A percentile compares a stretch with the other conserved stretches of the same genome.
Evolutionary conservation across 2,329 filamentous ascomycete genomes (phyloP).

Genomic region (Alternaria brassicae): DNA sequence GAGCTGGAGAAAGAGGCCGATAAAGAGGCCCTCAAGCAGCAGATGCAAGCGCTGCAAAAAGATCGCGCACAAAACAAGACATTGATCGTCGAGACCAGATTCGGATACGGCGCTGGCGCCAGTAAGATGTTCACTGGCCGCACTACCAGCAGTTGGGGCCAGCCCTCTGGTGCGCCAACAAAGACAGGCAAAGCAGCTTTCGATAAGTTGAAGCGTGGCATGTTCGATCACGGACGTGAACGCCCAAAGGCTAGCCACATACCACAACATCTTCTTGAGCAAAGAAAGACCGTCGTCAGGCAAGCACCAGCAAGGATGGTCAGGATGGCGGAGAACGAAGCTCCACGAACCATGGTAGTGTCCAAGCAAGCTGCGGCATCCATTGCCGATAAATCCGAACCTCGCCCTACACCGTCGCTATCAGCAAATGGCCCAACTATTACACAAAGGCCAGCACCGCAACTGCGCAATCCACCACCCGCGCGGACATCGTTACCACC

Average conservation of each 20-base stretch:
- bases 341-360: conserved; percentile 33
- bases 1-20: conserved; percentile 46
- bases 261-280: conserved; percentile 38
- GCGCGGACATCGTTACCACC: conserved; percentile 36
- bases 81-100: conserved; percentile 38
- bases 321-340: conserved; percentile 39
- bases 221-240: conserved; percentile 44
- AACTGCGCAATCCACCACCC: conserved; percentile 17
- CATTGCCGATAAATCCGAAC: conserved; percentile 16
- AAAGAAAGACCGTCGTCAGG: conserved; percentile 30
- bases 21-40: conserved; percentile 41
- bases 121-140: conserved; percentile 26
- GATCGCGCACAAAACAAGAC: conserved; percentile 42
- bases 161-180: conserved; percentile 34
- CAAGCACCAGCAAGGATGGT: conserved; percentile 43
- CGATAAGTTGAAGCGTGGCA: conserved; percentile 44
- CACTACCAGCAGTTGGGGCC: conserved; percentile 29
- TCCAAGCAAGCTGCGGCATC: conserved; percentile 37
- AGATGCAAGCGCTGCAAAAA: conserved; percentile 43
- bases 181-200: conserved; percentile 48
- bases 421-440: conserved; percentile 28
- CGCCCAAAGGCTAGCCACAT: conserved; percentile 40
- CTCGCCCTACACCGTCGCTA: conserved; percentile 11
- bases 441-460: conserved; percentile 30
- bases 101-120: conserved; percentile 32